These are phyloP conservation scores for Ophiocordyceps camponoti-saundersi DNA, from an alignment of 2,329 filamentous ascomycete species.

Conservation along the genomic window DNA sequence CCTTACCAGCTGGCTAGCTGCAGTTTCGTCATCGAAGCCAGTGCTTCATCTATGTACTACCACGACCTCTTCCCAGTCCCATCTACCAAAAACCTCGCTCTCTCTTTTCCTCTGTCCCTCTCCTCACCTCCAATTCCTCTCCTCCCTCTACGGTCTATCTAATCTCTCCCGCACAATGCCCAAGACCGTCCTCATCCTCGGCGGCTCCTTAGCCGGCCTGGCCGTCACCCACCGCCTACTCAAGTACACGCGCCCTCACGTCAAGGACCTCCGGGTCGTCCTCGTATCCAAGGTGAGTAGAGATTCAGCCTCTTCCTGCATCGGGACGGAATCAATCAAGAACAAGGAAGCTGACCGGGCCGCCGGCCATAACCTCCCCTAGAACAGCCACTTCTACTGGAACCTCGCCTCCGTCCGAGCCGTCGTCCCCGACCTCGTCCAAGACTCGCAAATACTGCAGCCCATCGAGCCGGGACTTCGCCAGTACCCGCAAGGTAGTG, in stretches of 20 bases:
- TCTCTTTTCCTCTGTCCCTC: not conserved
- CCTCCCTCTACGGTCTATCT: not conserved
- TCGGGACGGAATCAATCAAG: too few relatives aligned
- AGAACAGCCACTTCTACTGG: conserved; percentile 43
- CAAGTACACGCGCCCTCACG: conserved; percentile 27
- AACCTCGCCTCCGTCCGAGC: conserved; percentile 38
- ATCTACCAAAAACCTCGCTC: too few relatives aligned
- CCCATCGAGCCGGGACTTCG: conserved; percentile 31
- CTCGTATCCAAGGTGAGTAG: conserved; percentile 34
- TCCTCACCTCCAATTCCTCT: not conserved
- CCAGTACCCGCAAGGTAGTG: conserved; percentile 29
- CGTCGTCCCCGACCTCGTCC: conserved; percentile 31
- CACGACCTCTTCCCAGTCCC: not conserved
- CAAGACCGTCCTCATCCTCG: conserved; percentile 36
- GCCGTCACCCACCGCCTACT: conserved; percentile 36
- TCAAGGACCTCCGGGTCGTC: conserved; percentile 33
- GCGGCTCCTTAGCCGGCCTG: conserved; percentile 35
- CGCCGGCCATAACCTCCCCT: not conserved
- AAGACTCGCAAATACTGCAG: conserved; percentile 30
- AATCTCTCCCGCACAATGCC: conserved; percentile 16
- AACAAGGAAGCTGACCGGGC: not conserved
- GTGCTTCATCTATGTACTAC: not conserved
- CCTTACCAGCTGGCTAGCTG: not conserved
- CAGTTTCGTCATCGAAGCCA: not conserved
- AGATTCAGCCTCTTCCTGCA: not conserved